These are phyloP conservation scores for Alternaria angustiovoidea DNA, from an alignment of 2,329 filamentous ascomycete genomes.

Conservation along the genomic window DNA sequence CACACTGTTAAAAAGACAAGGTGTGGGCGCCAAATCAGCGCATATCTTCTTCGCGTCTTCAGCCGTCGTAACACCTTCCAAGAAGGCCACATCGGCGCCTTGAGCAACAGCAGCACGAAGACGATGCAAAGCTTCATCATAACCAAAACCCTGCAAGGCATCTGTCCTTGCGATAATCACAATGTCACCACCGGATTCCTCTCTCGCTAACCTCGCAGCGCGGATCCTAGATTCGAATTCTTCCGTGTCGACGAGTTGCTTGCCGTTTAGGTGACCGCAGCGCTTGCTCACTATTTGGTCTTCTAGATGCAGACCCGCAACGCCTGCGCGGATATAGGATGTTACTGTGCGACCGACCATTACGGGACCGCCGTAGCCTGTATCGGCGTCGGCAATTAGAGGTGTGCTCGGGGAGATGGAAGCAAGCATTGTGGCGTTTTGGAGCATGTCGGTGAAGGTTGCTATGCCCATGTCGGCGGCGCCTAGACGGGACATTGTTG, in stretches of 20 bases:
- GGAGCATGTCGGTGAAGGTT: conserved; percentile 68
- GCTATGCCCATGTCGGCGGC: conserved; percentile 70
- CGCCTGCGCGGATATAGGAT: conserved; percentile 63
- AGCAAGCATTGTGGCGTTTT: conserved; percentile 71
- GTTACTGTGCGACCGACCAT: conserved; percentile 62
- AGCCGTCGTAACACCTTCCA: conserved; percentile 64
- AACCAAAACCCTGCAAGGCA: conserved; percentile 65
- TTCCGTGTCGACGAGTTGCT: conserved; percentile 63
- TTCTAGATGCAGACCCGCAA: conserved; percentile 69
- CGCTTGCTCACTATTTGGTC: conserved; percentile 71
- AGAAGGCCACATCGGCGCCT: conserved; percentile 67
- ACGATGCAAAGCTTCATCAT: conserved; percentile 63
- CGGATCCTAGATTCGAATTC: conserved; percentile 65
- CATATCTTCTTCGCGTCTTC: conserved; percentile 60
- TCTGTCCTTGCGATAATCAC: conserved; percentile 72
- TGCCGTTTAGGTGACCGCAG: conserved; percentile 70
- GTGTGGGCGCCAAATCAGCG: conserved; percentile 59
- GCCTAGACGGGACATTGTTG: conserved; percentile 67
- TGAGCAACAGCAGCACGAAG: conserved; percentile 61
- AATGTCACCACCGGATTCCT: conserved; percentile 62
- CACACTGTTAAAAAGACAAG: conserved; percentile 66
- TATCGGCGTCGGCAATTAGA: conserved; percentile 69
- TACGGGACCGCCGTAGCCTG: conserved; percentile 59
- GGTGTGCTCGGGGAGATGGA: conserved; percentile 64
- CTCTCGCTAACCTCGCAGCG: conserved; percentile 62